Base-by-base conservation (phyloP, 2,329 filamentous ascomycete genomes). In the Scedosporium apiospermum region DNA sequence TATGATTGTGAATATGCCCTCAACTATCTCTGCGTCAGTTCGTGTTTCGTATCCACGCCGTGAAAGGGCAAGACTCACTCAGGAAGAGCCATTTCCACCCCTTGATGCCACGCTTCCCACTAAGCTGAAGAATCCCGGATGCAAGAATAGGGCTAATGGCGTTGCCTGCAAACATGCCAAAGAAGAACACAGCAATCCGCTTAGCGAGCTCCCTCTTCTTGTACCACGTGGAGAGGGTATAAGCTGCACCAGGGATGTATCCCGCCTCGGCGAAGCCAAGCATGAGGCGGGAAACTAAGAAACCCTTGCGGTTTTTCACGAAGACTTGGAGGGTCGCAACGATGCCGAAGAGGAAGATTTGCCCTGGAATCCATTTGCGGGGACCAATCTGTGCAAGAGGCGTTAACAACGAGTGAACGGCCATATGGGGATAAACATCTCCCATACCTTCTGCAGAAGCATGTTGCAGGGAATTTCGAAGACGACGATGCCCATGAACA, bases 31-130 rank as follows among this genome's bases (percentile, higher is more conserved):
- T 5, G 10, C 7, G 34, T 55, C 23, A 27, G 55, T 14, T 16
- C 14, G 21, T 60, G n/a, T 64, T 21, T 34, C 2, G 7, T 26
- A 49, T 6, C 6, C 12, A 21, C 12, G 49, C 18, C 2, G 1
- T 21, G 1, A 14, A 1, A 55, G 27, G 12, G 5, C 12, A 55
- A 3, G 1, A 68, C 70, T 59, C 69, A 82, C 78, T 67, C 10
- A 82, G 62, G 51, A 81, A 82, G 1, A 82, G 75, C 78, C 78
- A 82, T 64, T 80, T 76, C 80, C 80, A 82, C 0, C 78, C 79
- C 5, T 71, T 70, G 5, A 82, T 65, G 0, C 77, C 76, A 2
- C 72, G 66, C 10, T 67, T 64, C 0, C 75, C 76, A 21, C 78
- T 74, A 18, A 82, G 70, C 61, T 74, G 77, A 6, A 82, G 66